A percentile compares a stretch with the other conserved stretches of the same genome.
Conservation (phyloP, 495 filamentous ascomycete species). For the Recurvomyces mirabilis region DNA sequence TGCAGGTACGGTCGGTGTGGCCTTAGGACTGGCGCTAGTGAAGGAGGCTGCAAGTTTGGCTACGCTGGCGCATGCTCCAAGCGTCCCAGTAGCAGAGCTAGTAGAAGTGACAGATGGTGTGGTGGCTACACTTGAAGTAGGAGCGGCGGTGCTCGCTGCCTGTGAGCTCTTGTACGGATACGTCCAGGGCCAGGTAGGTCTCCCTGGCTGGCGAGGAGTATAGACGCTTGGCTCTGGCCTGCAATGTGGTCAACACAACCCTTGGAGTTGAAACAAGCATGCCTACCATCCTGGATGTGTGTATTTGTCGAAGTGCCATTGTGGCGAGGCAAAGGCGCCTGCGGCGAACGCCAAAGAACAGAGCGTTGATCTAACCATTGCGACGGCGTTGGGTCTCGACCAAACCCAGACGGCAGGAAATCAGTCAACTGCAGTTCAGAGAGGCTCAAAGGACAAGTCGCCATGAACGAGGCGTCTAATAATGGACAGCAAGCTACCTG, state of each 20-base stretch:
- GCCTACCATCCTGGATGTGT: conserved; percentile 7
- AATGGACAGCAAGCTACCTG: no score
- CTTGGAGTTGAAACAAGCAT: not conserved
- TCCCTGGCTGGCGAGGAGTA: not conserved
- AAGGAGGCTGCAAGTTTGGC: conserved; percentile 2
- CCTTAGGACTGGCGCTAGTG: conserved; percentile 8
- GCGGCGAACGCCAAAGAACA: no score
- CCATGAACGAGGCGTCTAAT: no score
- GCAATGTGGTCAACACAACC: not conserved
- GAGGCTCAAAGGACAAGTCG: no score
- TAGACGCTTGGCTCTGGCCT: conserved; percentile 6
- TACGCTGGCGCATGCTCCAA: conserved; percentile 9
- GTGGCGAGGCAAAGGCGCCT: not conserved
- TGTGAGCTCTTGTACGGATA: not conserved
- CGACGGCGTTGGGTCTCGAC: no score
- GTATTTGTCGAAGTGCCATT: conserved; percentile 5
- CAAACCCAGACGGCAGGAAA: no score
- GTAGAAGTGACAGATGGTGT: not conserved
- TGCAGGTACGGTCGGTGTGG: conserved; percentile 17
- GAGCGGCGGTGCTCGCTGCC: not conserved
- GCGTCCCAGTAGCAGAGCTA: not conserved
- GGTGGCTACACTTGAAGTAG: not conserved
- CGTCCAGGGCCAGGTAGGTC: not conserved
- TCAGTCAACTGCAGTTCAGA: no score
- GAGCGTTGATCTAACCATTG: no score